phyloP scores from a whole-genome alignment of 2,329 filamentous ascomycete genomes.

The Hymenoscyphus albidus region DNA sequence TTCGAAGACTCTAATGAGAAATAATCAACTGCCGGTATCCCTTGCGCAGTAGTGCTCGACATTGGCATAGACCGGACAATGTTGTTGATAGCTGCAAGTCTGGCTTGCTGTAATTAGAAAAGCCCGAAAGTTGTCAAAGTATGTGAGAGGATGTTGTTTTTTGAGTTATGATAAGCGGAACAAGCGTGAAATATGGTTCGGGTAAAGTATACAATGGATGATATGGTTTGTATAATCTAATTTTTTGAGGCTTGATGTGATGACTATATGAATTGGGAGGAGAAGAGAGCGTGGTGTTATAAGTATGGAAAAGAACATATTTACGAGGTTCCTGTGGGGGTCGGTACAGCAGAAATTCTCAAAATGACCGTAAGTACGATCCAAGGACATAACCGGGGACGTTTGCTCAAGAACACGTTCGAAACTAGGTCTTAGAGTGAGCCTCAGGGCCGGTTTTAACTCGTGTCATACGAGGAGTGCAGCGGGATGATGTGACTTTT shows the following conservation, averaged over 20 bases:
- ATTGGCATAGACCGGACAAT: slow-evolving; percentile 10
- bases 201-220: neutral
- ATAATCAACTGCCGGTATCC: slow-evolving; percentile 20
- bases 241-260: neutral
- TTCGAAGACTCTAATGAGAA: slow-evolving; percentile 20
- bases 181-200: neutral
- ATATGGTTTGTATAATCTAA: neutral
- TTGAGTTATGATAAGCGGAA: neutral
- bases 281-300: neutral
- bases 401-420: neutral
- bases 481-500: slow-evolving; percentile 23
- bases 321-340: neutral
- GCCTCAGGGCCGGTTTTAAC: slow-evolving; percentile 23
- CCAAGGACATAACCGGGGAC: neutral
- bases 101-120: neutral
- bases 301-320: neutral
- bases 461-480: slow-evolving; percentile 27
- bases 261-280: neutral
- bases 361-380: neutral
- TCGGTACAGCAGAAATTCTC: neutral
- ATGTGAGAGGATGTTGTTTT: neutral
- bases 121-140: neutral
- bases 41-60: slow-evolving; percentile 16
- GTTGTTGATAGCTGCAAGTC: neutral
- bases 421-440: neutral